Conservation (phyloP, 192 early-diverging fungal genomes). For the Paraglomus occultum region DNA sequence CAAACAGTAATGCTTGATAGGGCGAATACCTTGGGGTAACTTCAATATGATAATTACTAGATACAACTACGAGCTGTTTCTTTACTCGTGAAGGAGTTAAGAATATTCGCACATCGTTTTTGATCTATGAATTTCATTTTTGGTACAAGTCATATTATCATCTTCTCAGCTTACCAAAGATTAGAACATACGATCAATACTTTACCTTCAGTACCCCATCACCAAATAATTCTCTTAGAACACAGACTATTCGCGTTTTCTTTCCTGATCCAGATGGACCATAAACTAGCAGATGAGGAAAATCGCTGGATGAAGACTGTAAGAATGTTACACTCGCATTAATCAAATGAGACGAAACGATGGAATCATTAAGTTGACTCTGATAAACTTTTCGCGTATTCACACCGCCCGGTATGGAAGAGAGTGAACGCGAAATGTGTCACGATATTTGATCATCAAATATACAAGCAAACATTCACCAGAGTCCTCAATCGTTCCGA, state of each 20-base stretch:
- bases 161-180: constrained; percentile 19
- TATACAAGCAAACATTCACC: constrained; percentile 42
- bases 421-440: too few species aligned
- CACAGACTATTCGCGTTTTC: constrained; percentile 88
- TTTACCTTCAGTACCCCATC: constrained; percentile 82
- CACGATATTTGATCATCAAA: constrained; percentile 1
- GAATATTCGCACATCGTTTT: constrained; percentile 85
- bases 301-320: constrained; percentile 68
- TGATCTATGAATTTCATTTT: too few species aligned
- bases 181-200: constrained; percentile 14
- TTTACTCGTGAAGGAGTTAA: constrained; percentile 82
- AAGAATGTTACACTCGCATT: constrained; percentile 1
- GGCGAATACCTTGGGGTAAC: constrained; percentile 80
- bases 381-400: not conserved
- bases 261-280: constrained; percentile 97
- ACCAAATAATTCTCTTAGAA: constrained; percentile 88
- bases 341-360: not conserved
- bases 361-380: not conserved
- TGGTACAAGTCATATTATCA: constrained; percentile 11
- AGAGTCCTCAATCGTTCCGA: constrained; percentile 72
- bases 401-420: not conserved
- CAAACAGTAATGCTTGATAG: too few species aligned
- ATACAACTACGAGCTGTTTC: constrained; percentile 81
- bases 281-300: constrained; percentile 94
- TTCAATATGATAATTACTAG: constrained; percentile 96